Evolutionary conservation across 371 early-diverging fungal genomes (phyloP).

Genomic region (Apophysomyces variabilis): DNA sequence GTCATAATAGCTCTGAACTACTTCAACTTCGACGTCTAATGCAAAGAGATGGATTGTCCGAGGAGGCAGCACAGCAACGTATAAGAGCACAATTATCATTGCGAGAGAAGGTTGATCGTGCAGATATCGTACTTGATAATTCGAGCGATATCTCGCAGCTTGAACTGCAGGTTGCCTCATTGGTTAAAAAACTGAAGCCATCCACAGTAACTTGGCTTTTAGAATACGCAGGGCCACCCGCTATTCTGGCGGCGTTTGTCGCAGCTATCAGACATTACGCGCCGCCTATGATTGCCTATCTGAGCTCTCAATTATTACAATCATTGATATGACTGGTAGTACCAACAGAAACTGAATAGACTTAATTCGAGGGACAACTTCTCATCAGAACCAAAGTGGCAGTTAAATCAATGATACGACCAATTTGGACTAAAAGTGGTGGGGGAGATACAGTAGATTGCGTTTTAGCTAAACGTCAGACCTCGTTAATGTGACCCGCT

Average conservation of each 20-base stretch:
- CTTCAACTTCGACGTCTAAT: conserved; percentile 79
- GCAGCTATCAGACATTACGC: conserved; percentile 20
- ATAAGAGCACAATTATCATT: conserved; percentile 87
- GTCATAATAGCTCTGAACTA: conserved; percentile 63
- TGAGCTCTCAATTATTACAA: neutral
- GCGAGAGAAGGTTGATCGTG: conserved; percentile 73
- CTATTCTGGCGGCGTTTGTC: conserved; percentile 17
- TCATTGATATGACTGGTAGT: neutral
- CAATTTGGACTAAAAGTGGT: too few relatives aligned
- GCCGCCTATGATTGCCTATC: conserved; percentile 32
- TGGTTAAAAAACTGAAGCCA: conserved; percentile 52
- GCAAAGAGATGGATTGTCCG: conserved; percentile 69
- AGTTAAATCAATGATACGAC: too few relatives aligned
- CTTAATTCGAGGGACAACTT: too few relatives aligned
- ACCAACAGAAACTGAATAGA: too few relatives aligned
- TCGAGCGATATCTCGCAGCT: conserved; percentile 68
- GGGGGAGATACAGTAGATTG: too few relatives aligned
- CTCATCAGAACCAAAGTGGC: too few relatives aligned
- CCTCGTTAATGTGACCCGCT: too few relatives aligned
- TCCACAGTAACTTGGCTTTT: conserved; percentile 42
- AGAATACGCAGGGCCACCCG: conserved; percentile 48
- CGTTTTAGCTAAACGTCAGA: too few relatives aligned
- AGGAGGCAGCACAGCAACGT: conserved; percentile 70
- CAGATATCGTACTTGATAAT: conserved; percentile 88
- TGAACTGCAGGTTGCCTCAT: conserved; percentile 60